These are phyloP conservation scores for Telfairia occidentalis DNA, from an alignment of 331 rosid genomes.

Conservation along the genomic window DNA sequence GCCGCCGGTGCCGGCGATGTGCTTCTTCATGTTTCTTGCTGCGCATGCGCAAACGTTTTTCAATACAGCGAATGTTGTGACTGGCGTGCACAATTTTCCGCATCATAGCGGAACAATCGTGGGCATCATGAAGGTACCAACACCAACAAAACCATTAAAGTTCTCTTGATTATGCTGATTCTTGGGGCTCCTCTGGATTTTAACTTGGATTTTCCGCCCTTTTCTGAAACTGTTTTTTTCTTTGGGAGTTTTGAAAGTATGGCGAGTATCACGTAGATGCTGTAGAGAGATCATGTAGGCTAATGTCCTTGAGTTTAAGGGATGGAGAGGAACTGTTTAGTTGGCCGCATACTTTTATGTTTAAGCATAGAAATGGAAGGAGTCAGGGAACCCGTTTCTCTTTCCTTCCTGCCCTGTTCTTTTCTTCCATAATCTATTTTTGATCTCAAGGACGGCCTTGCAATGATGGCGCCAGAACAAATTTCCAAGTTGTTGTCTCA, in stretches of 20 bases:
- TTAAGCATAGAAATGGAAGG: not conserved
- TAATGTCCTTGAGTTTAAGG: not conserved
- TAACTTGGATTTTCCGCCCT: not conserved
- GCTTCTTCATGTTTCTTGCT: slow-evolving; percentile 61
- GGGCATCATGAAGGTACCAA: slow-evolving; percentile 67
- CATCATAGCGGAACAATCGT: slow-evolving; percentile 72
- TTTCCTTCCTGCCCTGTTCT: not conserved
- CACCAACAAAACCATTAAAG: not conserved
- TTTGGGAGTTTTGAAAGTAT: not conserved
- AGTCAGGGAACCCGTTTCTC: not conserved
- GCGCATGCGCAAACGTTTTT: slow-evolving; percentile 66
- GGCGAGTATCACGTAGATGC: not conserved
- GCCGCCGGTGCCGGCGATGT: slow-evolving; percentile 54
- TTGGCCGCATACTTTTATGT: not conserved
- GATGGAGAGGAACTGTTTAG: not conserved
- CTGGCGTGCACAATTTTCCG: slow-evolving; percentile 65
- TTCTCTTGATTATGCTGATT: not conserved
- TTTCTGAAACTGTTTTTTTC: not conserved
- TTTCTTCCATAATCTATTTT: not conserved
- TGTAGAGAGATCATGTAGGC: not conserved
- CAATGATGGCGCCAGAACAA: not conserved
- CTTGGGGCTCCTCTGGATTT: not conserved
- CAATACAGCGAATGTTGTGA: slow-evolving; percentile 71
- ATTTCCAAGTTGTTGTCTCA: not conserved
- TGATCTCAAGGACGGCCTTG: not conserved